These are phyloP conservation scores for Triticum dicoccoides DNA, from an alignment of 176 grass and related monocot species.

Conservation along the genomic window DNA sequence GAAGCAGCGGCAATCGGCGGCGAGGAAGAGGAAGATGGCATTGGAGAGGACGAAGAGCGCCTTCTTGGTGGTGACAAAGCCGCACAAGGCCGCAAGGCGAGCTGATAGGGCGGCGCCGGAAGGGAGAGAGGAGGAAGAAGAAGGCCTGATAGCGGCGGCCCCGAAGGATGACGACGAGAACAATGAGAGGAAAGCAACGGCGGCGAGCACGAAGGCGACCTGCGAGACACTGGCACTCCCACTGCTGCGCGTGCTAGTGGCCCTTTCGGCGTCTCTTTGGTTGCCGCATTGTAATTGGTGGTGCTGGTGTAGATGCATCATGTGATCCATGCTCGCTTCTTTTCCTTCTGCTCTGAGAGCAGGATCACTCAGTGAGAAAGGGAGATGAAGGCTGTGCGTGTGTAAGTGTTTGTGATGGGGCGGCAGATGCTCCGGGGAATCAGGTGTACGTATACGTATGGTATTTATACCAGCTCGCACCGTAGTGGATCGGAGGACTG, in stretches of 20 bases:
- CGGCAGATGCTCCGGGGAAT: not conserved
- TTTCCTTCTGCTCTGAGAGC: too few species aligned
- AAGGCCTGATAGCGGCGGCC: not conserved
- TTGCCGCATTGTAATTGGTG: too few species aligned
- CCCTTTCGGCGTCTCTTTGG: too few species aligned
- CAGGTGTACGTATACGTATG: not conserved
- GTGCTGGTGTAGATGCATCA: too few species aligned
- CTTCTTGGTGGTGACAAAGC: constrained; percentile 14
- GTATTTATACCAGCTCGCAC: not conserved
- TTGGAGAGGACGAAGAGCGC: constrained; percentile 31
- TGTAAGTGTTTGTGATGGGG: too few species aligned
- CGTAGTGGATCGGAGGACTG: too few species aligned
- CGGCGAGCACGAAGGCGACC: not conserved
- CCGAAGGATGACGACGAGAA: not conserved
- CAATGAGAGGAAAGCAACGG: not conserved
- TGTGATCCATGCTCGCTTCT: too few species aligned
- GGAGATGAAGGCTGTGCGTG: too few species aligned
- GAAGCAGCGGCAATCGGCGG: constrained; percentile 3
- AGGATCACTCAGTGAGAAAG: too few species aligned
- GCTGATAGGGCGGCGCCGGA: not conserved
- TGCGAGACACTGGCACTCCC: not conserved
- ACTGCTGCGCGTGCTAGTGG: too few species aligned
- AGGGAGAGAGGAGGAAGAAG: too few species aligned
- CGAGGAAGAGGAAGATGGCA: constrained; percentile 27
- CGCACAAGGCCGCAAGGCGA: not conserved